phyloP scores from a whole-genome alignment of 768 basidiomycete species.

The Pleurotus tuoliensis region DNA sequence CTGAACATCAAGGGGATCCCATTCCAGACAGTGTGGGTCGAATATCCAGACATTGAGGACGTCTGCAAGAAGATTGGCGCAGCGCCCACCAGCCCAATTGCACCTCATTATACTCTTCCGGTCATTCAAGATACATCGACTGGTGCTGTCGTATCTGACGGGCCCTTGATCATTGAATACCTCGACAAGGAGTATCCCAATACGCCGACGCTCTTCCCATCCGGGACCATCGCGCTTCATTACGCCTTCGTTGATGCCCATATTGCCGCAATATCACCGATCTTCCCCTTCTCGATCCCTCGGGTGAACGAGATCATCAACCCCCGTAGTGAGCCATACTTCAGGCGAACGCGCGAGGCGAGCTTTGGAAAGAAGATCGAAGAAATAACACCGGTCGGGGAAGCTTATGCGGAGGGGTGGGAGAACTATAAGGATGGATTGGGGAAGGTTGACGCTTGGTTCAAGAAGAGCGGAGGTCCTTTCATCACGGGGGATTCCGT shows the following conservation, averaged over 20 bases:
- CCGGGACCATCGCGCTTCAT: not conserved
- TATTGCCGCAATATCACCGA: not conserved
- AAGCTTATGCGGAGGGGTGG: not conserved
- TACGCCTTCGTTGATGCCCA: not conserved
- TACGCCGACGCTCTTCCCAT: not conserved
- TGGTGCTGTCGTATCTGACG: conserved; percentile 28
- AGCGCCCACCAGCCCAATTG: conserved; percentile 20
- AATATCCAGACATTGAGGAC: conserved; percentile 35
- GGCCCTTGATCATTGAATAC: conserved; percentile 34
- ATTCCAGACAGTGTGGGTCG: conserved; percentile 36
- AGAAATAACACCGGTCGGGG: not conserved
- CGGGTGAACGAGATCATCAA: not conserved
- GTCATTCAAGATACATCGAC: conserved; percentile 37
- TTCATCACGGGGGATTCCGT: not conserved
- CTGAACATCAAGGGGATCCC: conserved; percentile 20
- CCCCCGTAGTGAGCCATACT: not conserved
- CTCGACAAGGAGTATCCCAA: conserved; percentile 38
- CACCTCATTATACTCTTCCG: conserved; percentile 32
- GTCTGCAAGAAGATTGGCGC: conserved; percentile 28
- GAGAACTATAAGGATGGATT: not conserved
- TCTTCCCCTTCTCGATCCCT: not conserved
- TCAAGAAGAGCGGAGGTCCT: not conserved
- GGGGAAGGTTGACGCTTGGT: not conserved
- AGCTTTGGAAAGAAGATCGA: not conserved
- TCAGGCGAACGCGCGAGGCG: not conserved